Evolutionary conservation across 164 flowering plant species (phyloP), one percentile per base, ranked within the genome.

Genomic region (Buxus sempervirens): DNA sequence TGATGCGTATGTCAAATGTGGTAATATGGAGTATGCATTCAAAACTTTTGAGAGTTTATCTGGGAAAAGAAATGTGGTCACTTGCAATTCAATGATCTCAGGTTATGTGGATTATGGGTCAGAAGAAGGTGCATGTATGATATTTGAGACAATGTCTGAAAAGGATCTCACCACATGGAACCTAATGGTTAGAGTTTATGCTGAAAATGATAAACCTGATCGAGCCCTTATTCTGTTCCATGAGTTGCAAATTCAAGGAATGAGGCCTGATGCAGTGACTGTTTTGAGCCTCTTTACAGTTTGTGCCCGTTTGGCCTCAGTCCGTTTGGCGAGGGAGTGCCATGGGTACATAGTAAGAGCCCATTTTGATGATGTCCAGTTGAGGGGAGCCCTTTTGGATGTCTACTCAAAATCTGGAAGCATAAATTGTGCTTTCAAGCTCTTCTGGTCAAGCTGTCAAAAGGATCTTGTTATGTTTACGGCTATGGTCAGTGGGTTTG

Each of bases 381-480:
- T 90, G 75, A 75, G 68, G 14, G 93, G 81, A 61, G 82, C 96
- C 62, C 72, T 90, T 14, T 25, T 90, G 70, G 95, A 90, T 75
- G 69, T 71, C 14, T 90, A 89, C 77, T 81, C 95, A 54, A 90
- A 89, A 83, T 86, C 91, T 70, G 96, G 95, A 67, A 77, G 74
- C 60, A 60, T 90, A 60, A 70, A 58, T 27, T 65, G 57, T 77
- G 91, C 98, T n/a, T 64, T 58, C 64, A 86, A 76, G 74, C 82
- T 89, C 62, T 93, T 88, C 65, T 64, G 65, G 26, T 82, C 72
- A 42, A 80, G 76, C 32, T 65, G 73, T 15, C 63, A 75, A 20
- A 90, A 83, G 73, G 98, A 92, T 80, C 75, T 90, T 51, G 85
- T 92, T 60, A 82, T 84, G 80, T 88, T 83, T 70, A 90, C 98